These are phyloP conservation scores for Ustilago nuda DNA, from an alignment of 1,284 basidiomycete species.

Conservation along the genomic window DNA sequence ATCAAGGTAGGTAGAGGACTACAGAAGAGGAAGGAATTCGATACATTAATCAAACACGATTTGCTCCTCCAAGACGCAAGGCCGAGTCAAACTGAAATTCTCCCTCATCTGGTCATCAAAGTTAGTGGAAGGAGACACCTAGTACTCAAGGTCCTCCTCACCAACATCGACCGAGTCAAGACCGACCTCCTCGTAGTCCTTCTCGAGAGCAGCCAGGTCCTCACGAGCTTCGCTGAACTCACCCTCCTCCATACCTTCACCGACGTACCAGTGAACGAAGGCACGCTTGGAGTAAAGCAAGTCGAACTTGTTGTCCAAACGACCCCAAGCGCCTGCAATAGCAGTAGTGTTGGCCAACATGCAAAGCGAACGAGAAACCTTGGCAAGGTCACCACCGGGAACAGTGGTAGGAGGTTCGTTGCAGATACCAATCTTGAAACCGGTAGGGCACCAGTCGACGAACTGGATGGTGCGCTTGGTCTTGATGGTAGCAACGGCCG, in stretches of 20 bases:
- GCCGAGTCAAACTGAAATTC: background rate
- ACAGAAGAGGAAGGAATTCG: background rate
- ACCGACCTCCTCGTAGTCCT: slow-evolving; percentile 77
- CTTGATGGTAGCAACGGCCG: slow-evolving; percentile 93
- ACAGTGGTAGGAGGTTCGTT: slow-evolving; percentile 92
- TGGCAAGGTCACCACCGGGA: slow-evolving; percentile 89
- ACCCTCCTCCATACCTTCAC: slow-evolving; percentile 99
- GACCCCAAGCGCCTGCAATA: slow-evolving; percentile 92
- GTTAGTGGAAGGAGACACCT: slow-evolving; percentile 14
- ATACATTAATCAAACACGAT: background rate
- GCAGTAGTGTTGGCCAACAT: slow-evolving; percentile 96
- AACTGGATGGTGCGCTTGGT: slow-evolving; percentile 84
- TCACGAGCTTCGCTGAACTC: slow-evolving; percentile 98
- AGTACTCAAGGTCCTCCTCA: slow-evolving; percentile 74
- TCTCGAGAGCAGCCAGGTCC: slow-evolving; percentile 95
- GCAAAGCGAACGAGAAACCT: slow-evolving; percentile 92
- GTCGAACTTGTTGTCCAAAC: slow-evolving; percentile 99
- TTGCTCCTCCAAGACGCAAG: background rate
- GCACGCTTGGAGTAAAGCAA: slow-evolving; percentile 76
- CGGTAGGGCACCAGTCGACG: slow-evolving; percentile 97
- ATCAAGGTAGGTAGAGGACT: background rate
- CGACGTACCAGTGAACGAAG: slow-evolving; percentile 76
- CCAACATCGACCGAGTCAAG: slow-evolving; percentile 87
- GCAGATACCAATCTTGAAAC: slow-evolving; percentile 94
- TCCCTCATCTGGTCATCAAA: background rate